A percentile compares a stretch with the other conserved stretches of the same genome.
Evolutionary conservation across 768 basidiomycete species (phyloP).

Genomic region (Boletus sensibilis): DNA sequence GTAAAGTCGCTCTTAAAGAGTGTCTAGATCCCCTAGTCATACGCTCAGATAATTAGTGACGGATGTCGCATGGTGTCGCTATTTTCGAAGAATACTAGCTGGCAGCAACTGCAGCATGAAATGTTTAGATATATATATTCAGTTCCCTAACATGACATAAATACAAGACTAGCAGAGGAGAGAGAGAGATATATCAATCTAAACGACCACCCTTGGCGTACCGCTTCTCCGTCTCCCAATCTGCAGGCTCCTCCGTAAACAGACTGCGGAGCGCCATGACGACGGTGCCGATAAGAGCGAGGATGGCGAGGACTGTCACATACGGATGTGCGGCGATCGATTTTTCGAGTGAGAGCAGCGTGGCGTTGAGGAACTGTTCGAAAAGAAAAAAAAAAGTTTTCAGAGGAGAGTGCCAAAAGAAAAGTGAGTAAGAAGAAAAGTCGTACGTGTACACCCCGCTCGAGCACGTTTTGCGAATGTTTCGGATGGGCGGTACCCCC

Average conservation of each 20-base stretch:
- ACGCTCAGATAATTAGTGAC: no score
- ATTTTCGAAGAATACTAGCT: no score
- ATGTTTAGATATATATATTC: no score
- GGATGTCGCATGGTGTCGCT: no score
- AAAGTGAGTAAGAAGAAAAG: not conserved
- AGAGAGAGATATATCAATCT: conserved; percentile 16
- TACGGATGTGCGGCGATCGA: conserved; percentile 24
- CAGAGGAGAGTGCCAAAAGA: no score
- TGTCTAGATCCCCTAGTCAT: no score
- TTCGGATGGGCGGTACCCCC: conserved; percentile 48
- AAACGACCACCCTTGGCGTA: conserved; percentile 21
- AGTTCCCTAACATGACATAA: no score
- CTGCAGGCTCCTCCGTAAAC: conserved; percentile 15
- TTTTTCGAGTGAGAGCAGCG: conserved; percentile 8
- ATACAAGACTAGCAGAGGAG: no score
- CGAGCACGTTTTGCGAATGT: conserved; percentile 69
- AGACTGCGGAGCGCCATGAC: conserved; percentile 14
- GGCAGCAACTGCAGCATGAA: no score
- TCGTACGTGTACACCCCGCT: conserved; percentile 63
- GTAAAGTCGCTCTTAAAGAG: no score
- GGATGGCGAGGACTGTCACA: conserved; percentile 5
- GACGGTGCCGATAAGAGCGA: conserved; percentile 6
- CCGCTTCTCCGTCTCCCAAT: conserved; percentile 16
- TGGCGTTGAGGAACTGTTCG: conserved; percentile 17
- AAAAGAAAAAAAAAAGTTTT: not conserved